Conservation (phyloP, 1,139 yeast genomes). For the Diutina siamensis region DNA sequence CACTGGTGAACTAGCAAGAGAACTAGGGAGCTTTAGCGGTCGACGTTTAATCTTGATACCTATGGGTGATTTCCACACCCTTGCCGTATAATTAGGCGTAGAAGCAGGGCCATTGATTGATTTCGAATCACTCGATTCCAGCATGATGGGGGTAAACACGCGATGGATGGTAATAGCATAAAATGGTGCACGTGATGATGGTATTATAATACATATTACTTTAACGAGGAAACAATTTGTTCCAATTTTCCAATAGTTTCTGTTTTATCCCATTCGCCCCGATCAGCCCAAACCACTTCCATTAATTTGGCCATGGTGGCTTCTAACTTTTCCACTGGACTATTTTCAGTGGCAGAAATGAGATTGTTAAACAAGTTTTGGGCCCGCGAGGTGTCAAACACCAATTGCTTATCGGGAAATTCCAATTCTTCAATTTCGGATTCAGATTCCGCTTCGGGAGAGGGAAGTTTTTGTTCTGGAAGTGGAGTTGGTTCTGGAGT, state of each 20-base stretch:
- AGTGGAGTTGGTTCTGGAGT: conserved; percentile 11
- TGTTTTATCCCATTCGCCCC: conserved; percentile 58
- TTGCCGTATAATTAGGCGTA: too few species aligned
- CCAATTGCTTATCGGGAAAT: conserved; percentile 13
- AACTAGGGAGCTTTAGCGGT: too few species aligned
- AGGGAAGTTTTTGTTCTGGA: conserved; percentile 8
- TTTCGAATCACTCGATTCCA: too few species aligned
- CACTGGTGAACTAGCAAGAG: neutral
- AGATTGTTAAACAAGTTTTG: conserved; percentile 15
- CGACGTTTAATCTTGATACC: too few species aligned
- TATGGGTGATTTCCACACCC: too few species aligned
- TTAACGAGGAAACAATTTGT: neutral
- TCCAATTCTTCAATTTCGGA: conserved; percentile 13
- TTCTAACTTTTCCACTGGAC: conserved; percentile 64
- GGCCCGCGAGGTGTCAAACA: conserved; percentile 14
- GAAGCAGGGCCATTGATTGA: too few species aligned
- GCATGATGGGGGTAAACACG: too few species aligned
- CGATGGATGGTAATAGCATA: neutral
- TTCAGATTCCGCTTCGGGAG: conserved; percentile 12
- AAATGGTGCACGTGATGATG: neutral
- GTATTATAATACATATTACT: neutral
- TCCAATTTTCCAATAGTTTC: conserved; percentile 20
- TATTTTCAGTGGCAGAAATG: conserved; percentile 31
- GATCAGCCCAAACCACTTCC: conserved; percentile 64
- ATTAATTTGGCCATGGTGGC: conserved; percentile 59